Percentiles rank a stretch among this genome's conserved stretches.
These are phyloP conservation scores for Plasmodium knowlesi DNA, from an alignment of 169 alveolate genomes.

Conservation along the genomic window DNA sequence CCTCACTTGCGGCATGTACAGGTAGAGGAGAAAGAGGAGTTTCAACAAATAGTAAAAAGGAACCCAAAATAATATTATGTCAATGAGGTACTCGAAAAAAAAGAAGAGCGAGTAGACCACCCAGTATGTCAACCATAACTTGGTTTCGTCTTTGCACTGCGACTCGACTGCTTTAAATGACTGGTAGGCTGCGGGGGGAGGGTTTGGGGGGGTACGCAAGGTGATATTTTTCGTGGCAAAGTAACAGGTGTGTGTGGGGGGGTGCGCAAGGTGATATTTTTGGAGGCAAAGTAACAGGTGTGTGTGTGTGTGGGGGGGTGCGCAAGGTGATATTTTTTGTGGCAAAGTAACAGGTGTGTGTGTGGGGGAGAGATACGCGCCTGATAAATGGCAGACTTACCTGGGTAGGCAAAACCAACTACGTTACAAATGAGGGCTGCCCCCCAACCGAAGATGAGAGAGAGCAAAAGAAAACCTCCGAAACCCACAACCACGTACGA, in stretches of 20 bases:
- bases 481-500: conserved; percentile 71
- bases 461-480: conserved; percentile 19
- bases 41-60: conserved; percentile 92
- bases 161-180: conserved; percentile 90
- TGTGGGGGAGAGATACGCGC: conserved; percentile 47
- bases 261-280: too few species aligned
- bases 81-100: conserved; percentile 88
- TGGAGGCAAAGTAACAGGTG: too few species aligned
- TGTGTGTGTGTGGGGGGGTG: too few species aligned
- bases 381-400: not conserved
- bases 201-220: too few species aligned
- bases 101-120: conserved; percentile 89
- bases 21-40: conserved; percentile 88
- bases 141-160: conserved; percentile 87
- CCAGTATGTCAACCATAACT: conserved; percentile 95
- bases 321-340: too few species aligned
- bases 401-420: conserved; percentile 80
- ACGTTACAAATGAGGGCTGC: conserved; percentile 80
- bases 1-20: conserved; percentile 86
- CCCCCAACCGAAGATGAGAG: conserved; percentile 78
- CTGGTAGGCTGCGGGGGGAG: conserved; percentile 85
- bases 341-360: too few species aligned
- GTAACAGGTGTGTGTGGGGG: too few species aligned
- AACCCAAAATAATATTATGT: conserved; percentile 88
- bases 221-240: too few species aligned